phyloP scores from a whole-genome alignment of 371 early-diverging fungal species.

The Parasitella parasitica region DNA sequence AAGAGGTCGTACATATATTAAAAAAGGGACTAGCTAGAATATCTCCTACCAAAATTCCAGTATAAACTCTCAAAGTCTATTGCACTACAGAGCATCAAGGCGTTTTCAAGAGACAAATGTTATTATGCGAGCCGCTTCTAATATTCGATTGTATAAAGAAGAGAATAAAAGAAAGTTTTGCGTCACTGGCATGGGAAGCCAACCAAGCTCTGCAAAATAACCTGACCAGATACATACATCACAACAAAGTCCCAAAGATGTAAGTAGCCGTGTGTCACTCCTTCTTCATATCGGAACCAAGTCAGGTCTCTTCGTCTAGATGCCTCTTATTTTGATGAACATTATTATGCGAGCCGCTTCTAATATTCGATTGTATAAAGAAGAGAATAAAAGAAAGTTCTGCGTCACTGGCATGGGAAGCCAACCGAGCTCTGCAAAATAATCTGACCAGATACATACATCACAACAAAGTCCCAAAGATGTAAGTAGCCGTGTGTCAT shows the following conservation, averaged over 20 bases:
- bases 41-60: not conserved
- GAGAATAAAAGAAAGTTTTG: constrained; percentile 5
- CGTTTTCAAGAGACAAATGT: constrained; percentile 9
- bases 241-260: too few relatives aligned
- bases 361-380: constrained; percentile 17
- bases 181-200: constrained; percentile 15
- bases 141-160: constrained; percentile 17
- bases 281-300: constrained; percentile 16
- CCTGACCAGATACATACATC: constrained; percentile 15
- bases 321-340: constrained; percentile 1
- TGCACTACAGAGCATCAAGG: constrained; percentile 16
- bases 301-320: constrained; percentile 8
- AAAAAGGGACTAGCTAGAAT: constrained; percentile 4
- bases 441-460: constrained; percentile 16
- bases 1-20: constrained; percentile 3
- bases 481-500: constrained; percentile 9
- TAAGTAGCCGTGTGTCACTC: constrained; percentile 9
- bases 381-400: constrained; percentile 10
- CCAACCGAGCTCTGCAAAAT: constrained; percentile 15
- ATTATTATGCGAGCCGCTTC: constrained; percentile 14
- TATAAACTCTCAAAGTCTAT: constrained; percentile 7
- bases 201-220: constrained; percentile 17
- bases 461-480: not conserved
- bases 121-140: constrained; percentile 13
- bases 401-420: constrained; percentile 13